These are phyloP conservation scores for Candida germanica DNA, from an alignment of 805 yeast species.

Conservation along the genomic window DNA sequence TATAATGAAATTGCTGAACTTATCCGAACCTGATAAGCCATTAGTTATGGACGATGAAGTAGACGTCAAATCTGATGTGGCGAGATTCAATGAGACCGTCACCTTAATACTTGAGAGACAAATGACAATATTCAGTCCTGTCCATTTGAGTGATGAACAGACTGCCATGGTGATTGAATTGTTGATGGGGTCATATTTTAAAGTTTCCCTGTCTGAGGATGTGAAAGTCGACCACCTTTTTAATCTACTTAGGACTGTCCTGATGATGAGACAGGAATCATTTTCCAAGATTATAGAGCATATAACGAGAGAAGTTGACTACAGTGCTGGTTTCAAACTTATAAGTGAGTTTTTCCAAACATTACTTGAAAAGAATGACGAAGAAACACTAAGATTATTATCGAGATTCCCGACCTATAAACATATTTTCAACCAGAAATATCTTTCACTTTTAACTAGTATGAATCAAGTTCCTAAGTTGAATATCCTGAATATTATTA, in stretches of 20 bases:
- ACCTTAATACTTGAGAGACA: constrained; percentile 34
- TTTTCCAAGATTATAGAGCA: constrained; percentile 17
- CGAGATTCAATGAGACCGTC: constrained; percentile 17
- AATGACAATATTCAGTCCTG: constrained; percentile 26
- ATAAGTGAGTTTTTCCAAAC: constrained; percentile 29
- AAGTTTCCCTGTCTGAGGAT: constrained; percentile 16
- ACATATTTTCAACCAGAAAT: constrained; percentile 24
- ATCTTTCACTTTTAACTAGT: constrained; percentile 19
- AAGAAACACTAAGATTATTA: constrained; percentile 28
- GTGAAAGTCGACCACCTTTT: constrained; percentile 25
- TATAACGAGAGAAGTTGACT: constrained; percentile 15
- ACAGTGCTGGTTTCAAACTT: constrained; percentile 17
- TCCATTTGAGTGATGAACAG: constrained; percentile 29
- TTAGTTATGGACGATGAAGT: not conserved
- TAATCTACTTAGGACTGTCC: constrained; percentile 33
- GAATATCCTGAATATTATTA: constrained; percentile 29
- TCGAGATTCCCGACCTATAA: constrained; percentile 27
- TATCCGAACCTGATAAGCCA: not conserved
- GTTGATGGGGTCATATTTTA: constrained; percentile 28
- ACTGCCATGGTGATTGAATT: constrained; percentile 31
- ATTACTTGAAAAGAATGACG: constrained; percentile 34
- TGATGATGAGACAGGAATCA: constrained; percentile 27
- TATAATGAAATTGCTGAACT: constrained; percentile 20
- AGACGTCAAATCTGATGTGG: not conserved
- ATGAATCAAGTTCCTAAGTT: constrained; percentile 16